phyloP scores from a whole-genome alignment of 2,329 filamentous ascomycete species.

The Fusarium sp. region DNA sequence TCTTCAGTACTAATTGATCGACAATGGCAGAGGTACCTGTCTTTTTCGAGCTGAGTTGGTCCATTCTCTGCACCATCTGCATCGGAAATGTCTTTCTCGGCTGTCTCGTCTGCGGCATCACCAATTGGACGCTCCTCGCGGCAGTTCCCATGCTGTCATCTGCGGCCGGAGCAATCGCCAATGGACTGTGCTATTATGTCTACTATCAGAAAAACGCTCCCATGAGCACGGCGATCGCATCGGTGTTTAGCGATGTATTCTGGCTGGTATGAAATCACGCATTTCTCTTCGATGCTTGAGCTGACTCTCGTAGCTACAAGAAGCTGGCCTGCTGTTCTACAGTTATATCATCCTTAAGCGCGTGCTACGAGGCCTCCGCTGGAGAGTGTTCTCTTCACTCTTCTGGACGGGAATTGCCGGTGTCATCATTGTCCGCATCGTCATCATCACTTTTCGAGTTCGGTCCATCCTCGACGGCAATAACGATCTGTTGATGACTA shows the following conservation, averaged over 20 bases:
- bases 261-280: constrained; percentile 54
- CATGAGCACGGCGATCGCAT: constrained; percentile 50
- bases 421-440: constrained; percentile 64
- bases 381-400: constrained; percentile 63
- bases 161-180: constrained; percentile 56
- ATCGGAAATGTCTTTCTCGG: constrained; percentile 57
- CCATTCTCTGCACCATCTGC: constrained; percentile 60
- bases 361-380: constrained; percentile 59
- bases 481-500: constrained; percentile 45
- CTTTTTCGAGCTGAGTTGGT: constrained; percentile 60
- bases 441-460: constrained; percentile 54
- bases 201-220: constrained; percentile 52
- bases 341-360: constrained; percentile 67
- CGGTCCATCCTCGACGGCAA: constrained; percentile 48
- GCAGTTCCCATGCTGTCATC: constrained; percentile 58
- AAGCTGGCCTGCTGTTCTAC: constrained; percentile 61
- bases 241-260: constrained; percentile 55
- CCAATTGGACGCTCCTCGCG: constrained; percentile 54
- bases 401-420: constrained; percentile 70
- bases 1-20: neutral
- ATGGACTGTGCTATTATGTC: constrained; percentile 59
- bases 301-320: constrained; percentile 54
- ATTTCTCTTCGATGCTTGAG: accelerated
- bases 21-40: constrained; percentile 36
- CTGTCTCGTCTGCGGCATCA: constrained; percentile 56